Conservation (phyloP, 495 filamentous ascomycete genomes). For the Evernia prunastri region DNA sequence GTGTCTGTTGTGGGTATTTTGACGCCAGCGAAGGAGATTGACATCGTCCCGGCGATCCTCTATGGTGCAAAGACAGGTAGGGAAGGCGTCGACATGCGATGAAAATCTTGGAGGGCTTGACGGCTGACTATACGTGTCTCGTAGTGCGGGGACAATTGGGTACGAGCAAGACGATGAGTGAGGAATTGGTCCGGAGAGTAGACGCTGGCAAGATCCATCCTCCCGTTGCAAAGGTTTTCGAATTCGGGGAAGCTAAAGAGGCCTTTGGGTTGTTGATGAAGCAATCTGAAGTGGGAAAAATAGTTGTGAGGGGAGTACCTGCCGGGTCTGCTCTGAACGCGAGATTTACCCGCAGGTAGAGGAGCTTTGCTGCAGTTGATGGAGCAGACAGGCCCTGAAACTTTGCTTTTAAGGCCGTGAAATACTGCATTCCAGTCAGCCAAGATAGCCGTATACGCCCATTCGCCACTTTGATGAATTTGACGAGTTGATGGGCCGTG, state of each 20-base stretch:
- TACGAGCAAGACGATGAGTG: neutral
- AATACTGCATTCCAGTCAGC: no score
- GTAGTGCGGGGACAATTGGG: conserved; percentile 1
- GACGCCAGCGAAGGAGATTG: conserved; percentile 5
- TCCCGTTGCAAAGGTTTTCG: neutral
- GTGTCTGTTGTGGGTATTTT: neutral
- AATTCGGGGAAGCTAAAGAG: neutral
- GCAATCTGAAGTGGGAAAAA: neutral
- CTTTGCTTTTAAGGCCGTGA: no score
- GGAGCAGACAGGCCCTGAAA: no score
- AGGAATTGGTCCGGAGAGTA: neutral
- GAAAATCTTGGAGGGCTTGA: neutral
- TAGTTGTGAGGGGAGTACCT: neutral
- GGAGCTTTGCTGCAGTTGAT: no score
- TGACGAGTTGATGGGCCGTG: no score
- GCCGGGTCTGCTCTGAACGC: neutral
- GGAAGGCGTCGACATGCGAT: neutral
- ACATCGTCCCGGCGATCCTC: neutral
- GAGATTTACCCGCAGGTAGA: no score
- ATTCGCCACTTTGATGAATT: no score
- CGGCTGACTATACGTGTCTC: neutral
- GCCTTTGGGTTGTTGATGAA: neutral
- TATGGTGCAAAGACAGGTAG: conserved; percentile 1
- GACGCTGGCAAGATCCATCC: conserved; percentile 1
- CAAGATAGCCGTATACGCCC: no score